Percentiles rank a stretch among this genome's conserved stretches.
These are phyloP conservation scores for Auriscalpium orientale DNA, from an alignment of 768 basidiomycete species.

Conservation along the genomic window DNA sequence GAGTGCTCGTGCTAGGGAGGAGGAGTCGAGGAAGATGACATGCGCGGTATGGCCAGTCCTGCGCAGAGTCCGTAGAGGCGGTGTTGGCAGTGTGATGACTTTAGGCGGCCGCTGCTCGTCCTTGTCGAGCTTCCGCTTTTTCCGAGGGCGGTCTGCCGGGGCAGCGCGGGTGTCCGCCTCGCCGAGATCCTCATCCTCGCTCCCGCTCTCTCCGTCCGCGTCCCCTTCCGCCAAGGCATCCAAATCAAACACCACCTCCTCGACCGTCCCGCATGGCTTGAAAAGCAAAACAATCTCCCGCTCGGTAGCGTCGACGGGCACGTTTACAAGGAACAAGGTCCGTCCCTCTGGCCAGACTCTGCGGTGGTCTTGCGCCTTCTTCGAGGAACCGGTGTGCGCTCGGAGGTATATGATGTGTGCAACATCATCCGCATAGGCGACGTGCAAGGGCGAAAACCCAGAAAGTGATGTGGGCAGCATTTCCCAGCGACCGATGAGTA, in stretches of 20 bases:
- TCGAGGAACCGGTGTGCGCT: slow-evolving; percentile 44
- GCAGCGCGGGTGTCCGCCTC: slow-evolving; percentile 26
- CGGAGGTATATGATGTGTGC: slow-evolving; percentile 77
- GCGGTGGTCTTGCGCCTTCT: slow-evolving; percentile 24
- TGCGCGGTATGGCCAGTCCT: slow-evolving; percentile 66
- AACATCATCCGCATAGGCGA: slow-evolving; percentile 30
- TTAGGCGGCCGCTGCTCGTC: slow-evolving; percentile 31
- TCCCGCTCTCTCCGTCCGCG: slow-evolving; percentile 18
- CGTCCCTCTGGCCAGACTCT: slow-evolving; percentile 42
- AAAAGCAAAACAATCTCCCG: slow-evolving; percentile 75
- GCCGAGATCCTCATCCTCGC: slow-evolving; percentile 20
- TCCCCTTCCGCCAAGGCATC: slow-evolving; percentile 31
- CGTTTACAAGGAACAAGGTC: slow-evolving; percentile 83
- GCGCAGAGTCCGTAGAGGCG: slow-evolving; percentile 46
- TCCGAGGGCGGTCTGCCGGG: slow-evolving; percentile 22
- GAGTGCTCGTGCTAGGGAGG: slow-evolving; percentile 65
- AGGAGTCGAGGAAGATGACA: slow-evolving; percentile 60
- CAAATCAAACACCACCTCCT: slow-evolving; percentile 60
- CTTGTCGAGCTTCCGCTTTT: slow-evolving; percentile 25
- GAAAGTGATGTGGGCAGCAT: slow-evolving; percentile 20
- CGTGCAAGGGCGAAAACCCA: slow-evolving; percentile 43
- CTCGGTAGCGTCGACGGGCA: slow-evolving; percentile 84
- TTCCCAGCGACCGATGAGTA: not conserved
- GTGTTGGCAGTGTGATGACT: slow-evolving; percentile 43
- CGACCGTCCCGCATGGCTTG: slow-evolving; percentile 66